Percentiles rank a stretch among this genome's conserved stretches.
Conservation (phyloP, 164 flowering plant genomes). For the Vitis labrusca region DNA sequence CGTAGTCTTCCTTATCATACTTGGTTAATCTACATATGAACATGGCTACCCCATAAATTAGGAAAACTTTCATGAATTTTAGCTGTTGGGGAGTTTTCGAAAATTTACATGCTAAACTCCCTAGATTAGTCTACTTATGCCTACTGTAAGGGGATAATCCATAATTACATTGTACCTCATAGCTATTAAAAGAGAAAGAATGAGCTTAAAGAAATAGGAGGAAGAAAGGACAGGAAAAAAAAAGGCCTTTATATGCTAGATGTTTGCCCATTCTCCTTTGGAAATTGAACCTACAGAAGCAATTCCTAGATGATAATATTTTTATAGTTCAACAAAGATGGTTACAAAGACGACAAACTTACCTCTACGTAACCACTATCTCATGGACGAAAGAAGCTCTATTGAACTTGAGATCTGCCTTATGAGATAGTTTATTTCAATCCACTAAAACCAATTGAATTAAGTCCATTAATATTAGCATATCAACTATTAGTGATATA, state of each 20-base stretch:
- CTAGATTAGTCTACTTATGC: conserved; percentile 36
- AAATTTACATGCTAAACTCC: conserved; percentile 57
- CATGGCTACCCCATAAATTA: neutral
- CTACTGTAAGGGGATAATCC: conserved; percentile 53
- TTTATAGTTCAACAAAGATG: too few species aligned
- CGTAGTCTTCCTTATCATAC: conserved; percentile 41
- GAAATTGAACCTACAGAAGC: neutral
- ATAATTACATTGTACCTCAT: conserved; percentile 61
- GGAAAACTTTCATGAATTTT: neutral
- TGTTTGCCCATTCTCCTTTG: too few species aligned
- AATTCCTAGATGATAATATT: too few species aligned
- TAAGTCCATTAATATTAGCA: neutral
- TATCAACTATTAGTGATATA: neutral
- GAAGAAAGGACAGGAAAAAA: too few species aligned
- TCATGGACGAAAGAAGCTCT: conserved; percentile 56
- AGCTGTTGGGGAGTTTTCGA: too few species aligned
- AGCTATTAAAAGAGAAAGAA: too few species aligned
- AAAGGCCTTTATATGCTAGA: too few species aligned
- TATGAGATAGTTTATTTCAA: conserved; percentile 52
- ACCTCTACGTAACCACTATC: conserved; percentile 60
- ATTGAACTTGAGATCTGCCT: conserved; percentile 50
- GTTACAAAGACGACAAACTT: neutral
- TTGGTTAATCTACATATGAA: conserved; percentile 40
- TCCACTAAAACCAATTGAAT: conserved; percentile 39
- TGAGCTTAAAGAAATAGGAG: too few species aligned